A percentile compares a stretch with the other conserved stretches of the same genome.
phyloP scores from a whole-genome alignment of 306 rosid species.

The Vigna angularis region DNA sequence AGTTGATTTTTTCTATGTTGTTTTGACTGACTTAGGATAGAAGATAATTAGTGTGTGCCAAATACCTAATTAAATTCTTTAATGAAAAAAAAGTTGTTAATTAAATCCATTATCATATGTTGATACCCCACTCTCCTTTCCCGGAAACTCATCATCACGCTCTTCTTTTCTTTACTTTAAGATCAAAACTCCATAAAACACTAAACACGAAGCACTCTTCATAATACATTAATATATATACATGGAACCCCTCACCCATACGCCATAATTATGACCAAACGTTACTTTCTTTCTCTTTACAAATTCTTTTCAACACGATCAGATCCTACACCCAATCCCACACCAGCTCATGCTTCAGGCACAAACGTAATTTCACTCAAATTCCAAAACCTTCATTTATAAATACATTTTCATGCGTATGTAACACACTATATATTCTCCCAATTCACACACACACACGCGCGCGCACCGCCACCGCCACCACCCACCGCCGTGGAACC shows the following conservation, averaged over 20 bases:
- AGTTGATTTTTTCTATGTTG: neutral
- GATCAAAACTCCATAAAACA: conserved; percentile 47
- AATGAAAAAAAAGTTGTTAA: conserved; percentile 21
- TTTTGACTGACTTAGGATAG: conserved; percentile 33
- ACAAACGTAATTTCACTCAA: conserved; percentile 45
- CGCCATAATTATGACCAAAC: conserved; percentile 53
- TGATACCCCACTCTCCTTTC: conserved; percentile 41
- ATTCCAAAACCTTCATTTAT: conserved; percentile 32
- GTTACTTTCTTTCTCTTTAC: conserved; percentile 57
- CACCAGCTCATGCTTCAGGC: conserved; percentile 43
- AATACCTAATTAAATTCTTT: conserved; percentile 19
- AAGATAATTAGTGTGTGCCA: neutral
- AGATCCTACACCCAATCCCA: conserved; percentile 30
- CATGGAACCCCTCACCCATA: conserved; percentile 46
- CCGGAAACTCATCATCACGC: conserved; percentile 34
- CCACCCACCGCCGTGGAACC: conserved; percentile 52
- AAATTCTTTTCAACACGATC: conserved; percentile 15
- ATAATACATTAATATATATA: conserved; percentile 12
- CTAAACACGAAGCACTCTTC: neutral
- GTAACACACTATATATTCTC: conserved; percentile 2
- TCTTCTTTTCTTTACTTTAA: conserved; percentile 21
- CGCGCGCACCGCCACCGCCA: conserved; percentile 44
- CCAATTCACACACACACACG: neutral
- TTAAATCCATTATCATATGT: conserved; percentile 22
- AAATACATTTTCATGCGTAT: conserved; percentile 22